Evolutionary conservation across 2,329 filamentous ascomycete species (phyloP).

Genomic region (Cyanodermella asteris): DNA sequence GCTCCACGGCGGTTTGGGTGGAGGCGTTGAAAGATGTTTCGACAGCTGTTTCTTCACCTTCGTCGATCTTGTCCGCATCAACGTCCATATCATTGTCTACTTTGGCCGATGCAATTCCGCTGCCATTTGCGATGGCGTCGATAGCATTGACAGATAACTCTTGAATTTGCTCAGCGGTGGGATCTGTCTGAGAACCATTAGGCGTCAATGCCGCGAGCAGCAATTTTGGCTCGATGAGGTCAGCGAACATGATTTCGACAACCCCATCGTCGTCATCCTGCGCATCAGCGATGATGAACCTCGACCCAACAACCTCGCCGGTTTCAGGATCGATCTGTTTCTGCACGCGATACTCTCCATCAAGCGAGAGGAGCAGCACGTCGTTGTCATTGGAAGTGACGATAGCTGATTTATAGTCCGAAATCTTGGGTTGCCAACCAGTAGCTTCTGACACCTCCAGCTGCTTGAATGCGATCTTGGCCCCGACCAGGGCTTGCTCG

Average conservation of each 20-base stretch:
- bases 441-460: slow-evolving; percentile 24
- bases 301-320: slow-evolving; percentile 51
- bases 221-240: slow-evolving; percentile 48
- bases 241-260: slow-evolving; percentile 35
- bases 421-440: slow-evolving; percentile 24
- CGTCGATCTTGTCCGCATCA: not conserved
- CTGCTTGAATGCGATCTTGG: slow-evolving; percentile 24
- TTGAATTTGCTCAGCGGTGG: not conserved
- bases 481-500: no score
- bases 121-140: not conserved
- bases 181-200: not conserved
- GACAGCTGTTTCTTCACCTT: not conserved
- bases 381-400: slow-evolving; percentile 32
- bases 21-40: slow-evolving; percentile 2
- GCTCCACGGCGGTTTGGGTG: slow-evolving; percentile 1
- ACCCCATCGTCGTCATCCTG: slow-evolving; percentile 35
- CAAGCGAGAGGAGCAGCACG: slow-evolving; percentile 40
- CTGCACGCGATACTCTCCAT: slow-evolving; percentile 43
- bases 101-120: not conserved
- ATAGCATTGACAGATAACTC: not conserved
- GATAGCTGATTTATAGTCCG: slow-evolving; percentile 42
- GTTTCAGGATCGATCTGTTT: slow-evolving; percentile 42
- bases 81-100: not conserved
- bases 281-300: slow-evolving; percentile 46
- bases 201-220: slow-evolving; percentile 21